phyloP scores from a whole-genome alignment of 1,139 yeast species.

The Candida tropicalis region DNA sequence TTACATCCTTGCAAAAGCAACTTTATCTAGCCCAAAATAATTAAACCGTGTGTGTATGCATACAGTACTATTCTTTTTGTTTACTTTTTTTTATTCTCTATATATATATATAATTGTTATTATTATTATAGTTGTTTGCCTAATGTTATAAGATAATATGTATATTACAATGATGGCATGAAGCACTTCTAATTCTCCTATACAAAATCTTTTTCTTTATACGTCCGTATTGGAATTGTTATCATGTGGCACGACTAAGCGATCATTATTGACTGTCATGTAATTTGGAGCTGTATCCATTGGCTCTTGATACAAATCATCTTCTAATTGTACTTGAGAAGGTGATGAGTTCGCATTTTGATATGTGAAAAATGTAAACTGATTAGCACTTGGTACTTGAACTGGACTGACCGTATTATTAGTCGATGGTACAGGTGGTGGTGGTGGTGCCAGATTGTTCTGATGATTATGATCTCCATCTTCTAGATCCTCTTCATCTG shows the following conservation, averaged over 20 bases:
- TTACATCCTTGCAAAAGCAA: slow-evolving; percentile 61
- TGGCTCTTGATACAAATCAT: slow-evolving; percentile 16
- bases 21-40: slow-evolving; percentile 35
- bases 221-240: slow-evolving; percentile 11
- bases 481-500: slow-evolving; percentile 27
- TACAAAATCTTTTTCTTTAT: neutral
- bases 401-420: slow-evolving; percentile 2
- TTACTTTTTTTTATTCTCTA: neutral
- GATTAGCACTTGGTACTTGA: slow-evolving; percentile 4
- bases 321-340: slow-evolving; percentile 9
- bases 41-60: slow-evolving; percentile 6
- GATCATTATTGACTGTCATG: slow-evolving; percentile 32
- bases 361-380: slow-evolving; percentile 12
- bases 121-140: neutral
- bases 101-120: too few relatives aligned
- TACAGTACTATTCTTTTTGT: neutral
- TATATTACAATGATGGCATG: neutral
- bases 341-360: slow-evolving; percentile 4
- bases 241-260: slow-evolving; percentile 18
- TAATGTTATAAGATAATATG: neutral
- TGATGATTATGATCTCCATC: slow-evolving; percentile 17
- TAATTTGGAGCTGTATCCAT: slow-evolving; percentile 44
- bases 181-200: too few relatives aligned
- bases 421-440: neutral
- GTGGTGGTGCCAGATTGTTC: slow-evolving; percentile 7